Percentiles rank a stretch among this genome's conserved stretches.
phyloP scores from a whole-genome alignment of 2,329 filamentous ascomycete genomes.

The Chrysosporium keratinophilum region DNA sequence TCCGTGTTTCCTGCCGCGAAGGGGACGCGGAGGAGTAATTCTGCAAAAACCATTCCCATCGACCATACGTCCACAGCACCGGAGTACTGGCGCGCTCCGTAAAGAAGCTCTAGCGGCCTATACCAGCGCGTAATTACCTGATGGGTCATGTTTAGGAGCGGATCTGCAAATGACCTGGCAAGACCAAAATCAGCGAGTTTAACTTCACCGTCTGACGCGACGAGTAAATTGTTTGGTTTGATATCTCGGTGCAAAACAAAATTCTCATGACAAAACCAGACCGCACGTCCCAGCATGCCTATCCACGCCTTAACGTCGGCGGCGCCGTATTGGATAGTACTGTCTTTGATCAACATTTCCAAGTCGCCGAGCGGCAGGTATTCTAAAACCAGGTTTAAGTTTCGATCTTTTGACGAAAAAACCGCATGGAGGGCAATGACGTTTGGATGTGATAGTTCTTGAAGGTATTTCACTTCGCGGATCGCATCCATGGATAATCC shows the following conservation, averaged over 20 bases:
- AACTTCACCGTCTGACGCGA: conserved; percentile 82
- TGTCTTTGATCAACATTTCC: conserved; percentile 86
- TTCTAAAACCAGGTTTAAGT: conserved; percentile 90
- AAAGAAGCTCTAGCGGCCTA: conserved; percentile 84
- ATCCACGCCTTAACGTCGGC: conserved; percentile 98
- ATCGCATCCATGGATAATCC: conserved; percentile 91
- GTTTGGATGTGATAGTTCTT: conserved; percentile 88
- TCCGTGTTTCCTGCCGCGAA: conserved; percentile 78
- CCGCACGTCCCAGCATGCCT: conserved; percentile 84
- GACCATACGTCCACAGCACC: conserved; percentile 92
- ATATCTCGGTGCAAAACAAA: conserved; percentile 93
- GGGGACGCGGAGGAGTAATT: conserved; percentile 71
- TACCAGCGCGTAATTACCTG: conserved; percentile 98
- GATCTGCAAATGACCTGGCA: conserved; percentile 79
- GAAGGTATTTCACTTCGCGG: conserved; percentile 88
- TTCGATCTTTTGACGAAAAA: conserved; percentile 93
- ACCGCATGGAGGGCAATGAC: conserved; percentile 88
- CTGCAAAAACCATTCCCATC: conserved; percentile 83
- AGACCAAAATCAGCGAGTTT: conserved; percentile 98
- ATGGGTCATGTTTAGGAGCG: conserved; percentile 76
- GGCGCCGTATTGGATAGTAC: conserved; percentile 67
- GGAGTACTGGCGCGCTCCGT: conserved; percentile 78
- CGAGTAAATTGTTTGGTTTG: conserved; percentile 95
- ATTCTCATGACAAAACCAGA: conserved; percentile 96
- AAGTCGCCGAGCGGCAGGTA: conserved; percentile 89